These are phyloP conservation scores for Talaromyces sp. DNA, from an alignment of 2,329 filamentous ascomycete genomes.

Conservation along the genomic window DNA sequence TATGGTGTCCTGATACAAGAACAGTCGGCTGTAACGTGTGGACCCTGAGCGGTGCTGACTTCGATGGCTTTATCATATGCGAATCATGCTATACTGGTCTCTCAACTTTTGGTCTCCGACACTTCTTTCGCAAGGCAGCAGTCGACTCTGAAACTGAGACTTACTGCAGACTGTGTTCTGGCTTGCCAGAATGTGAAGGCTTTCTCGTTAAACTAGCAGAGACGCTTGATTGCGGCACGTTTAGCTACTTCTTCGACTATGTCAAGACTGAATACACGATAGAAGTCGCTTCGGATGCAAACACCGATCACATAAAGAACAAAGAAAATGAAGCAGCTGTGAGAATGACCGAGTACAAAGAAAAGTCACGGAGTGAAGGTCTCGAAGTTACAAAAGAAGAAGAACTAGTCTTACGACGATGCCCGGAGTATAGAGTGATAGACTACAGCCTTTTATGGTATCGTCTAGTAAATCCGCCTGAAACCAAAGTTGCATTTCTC, in stretches of 20 bases:
- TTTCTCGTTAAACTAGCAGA: neutral
- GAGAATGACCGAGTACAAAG: neutral
- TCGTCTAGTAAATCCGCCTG: neutral
- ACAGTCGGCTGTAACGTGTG: neutral
- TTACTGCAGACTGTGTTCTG: neutral
- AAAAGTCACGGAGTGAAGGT: neutral
- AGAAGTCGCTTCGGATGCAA: neutral
- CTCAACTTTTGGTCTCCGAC: neutral
- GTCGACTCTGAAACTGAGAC: neutral
- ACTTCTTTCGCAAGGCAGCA: neutral
- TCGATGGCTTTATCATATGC: neutral
- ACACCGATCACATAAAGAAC: neutral
- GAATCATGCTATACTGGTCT: neutral
- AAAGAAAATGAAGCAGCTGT: neutral
- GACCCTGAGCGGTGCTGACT: neutral
- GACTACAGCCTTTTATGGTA: neutral
- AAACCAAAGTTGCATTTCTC: neutral
- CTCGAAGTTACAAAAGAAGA: neutral
- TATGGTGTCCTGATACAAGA: neutral
- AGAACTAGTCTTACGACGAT: neutral
- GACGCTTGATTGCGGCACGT: neutral
- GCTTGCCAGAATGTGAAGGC: neutral
- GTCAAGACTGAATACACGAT: neutral
- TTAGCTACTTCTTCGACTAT: neutral
- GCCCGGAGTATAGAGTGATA: neutral